phyloP scores from a whole-genome alignment of 192 early-diverging fungal species.

The Dimargaris verticillata region DNA sequence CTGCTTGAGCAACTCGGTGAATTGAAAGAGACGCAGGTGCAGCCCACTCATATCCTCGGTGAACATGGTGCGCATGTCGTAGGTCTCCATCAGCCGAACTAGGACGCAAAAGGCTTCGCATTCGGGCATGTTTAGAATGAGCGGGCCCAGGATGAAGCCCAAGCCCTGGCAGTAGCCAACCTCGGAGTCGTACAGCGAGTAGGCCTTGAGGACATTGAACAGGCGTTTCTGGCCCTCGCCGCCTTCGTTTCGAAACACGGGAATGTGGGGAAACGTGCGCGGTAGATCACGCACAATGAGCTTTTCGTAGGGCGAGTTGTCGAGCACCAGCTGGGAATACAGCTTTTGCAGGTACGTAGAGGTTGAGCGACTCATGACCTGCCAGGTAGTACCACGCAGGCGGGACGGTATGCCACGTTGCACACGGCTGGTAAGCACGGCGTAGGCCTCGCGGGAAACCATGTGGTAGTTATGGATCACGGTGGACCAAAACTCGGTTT shows the following conservation, averaged over 20 bases:
- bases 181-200: constrained; percentile 81
- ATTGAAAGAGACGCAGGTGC: constrained; percentile 78
- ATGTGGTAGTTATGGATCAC: constrained; percentile 62
- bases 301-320: constrained; percentile 67
- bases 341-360: constrained; percentile 61
- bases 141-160: constrained; percentile 81
- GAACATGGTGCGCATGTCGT: constrained; percentile 82
- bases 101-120: constrained; percentile 87
- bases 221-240: constrained; percentile 77
- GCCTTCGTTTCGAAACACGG: constrained; percentile 64
- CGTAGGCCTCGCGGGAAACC: constrained; percentile 46
- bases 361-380: constrained; percentile 71
- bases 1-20: constrained; percentile 58
- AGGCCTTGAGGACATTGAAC: constrained; percentile 80
- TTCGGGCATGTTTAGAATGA: constrained; percentile 90
- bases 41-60: constrained; percentile 88
- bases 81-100: constrained; percentile 87
- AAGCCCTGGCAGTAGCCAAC: constrained; percentile 98
- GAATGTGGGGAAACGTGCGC: constrained; percentile 79
- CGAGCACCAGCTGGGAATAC: constrained; percentile 59
- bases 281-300: constrained; percentile 84
- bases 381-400: constrained; percentile 83
- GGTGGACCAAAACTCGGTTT: constrained; percentile 73
- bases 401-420: constrained; percentile 63
- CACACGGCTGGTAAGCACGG: constrained; percentile 51